These are phyloP conservation scores for Cytospora piceicola DNA, from an alignment of 2,329 filamentous ascomycete species.

Conservation along the genomic window DNA sequence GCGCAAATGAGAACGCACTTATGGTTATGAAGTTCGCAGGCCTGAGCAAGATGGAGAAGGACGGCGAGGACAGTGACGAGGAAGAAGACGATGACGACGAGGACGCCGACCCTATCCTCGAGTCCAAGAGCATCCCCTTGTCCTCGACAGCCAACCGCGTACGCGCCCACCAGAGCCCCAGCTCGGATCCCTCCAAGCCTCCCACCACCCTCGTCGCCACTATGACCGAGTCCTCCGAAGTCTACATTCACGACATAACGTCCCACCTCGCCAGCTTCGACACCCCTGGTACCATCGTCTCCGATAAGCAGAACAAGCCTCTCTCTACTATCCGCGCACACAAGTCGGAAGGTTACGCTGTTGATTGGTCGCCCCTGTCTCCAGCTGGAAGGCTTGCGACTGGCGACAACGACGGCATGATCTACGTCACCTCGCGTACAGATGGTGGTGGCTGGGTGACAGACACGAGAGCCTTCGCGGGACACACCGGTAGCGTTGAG, in stretches of 20 bases:
- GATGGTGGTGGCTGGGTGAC: slow-evolving; percentile 90
- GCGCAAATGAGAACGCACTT: slow-evolving; percentile 85
- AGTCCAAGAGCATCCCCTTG: slow-evolving; percentile 87
- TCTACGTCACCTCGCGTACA: slow-evolving; percentile 84
- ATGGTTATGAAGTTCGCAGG: slow-evolving; percentile 97
- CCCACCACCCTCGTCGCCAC: slow-evolving; percentile 83
- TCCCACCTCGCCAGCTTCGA: slow-evolving; percentile 90
- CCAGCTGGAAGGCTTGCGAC: slow-evolving; percentile 85
- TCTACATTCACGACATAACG: slow-evolving; percentile 93
- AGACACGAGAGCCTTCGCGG: slow-evolving; percentile 80
- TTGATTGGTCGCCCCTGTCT: slow-evolving; percentile 92
- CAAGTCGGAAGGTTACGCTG: slow-evolving; percentile 89
- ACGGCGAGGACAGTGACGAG: slow-evolving; percentile 67
- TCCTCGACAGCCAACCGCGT: slow-evolving; percentile 92
- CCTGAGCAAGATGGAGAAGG: slow-evolving; percentile 81
- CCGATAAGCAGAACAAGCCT: slow-evolving; percentile 84
- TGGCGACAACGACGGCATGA: slow-evolving; percentile 86
- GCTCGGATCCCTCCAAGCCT: slow-evolving; percentile 70
- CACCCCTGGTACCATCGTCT: slow-evolving; percentile 78
- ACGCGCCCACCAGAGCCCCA: slow-evolving; percentile 79
- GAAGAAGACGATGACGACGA: slow-evolving; percentile 79
- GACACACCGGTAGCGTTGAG: slow-evolving; percentile 85
- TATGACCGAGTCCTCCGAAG: slow-evolving; percentile 87
- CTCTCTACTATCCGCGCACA: slow-evolving; percentile 86
- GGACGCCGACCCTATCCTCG: slow-evolving; percentile 83